Base-by-base conservation (phyloP, 2,329 filamentous ascomycete genomes). In the Dichotomopilus funicola region DNA sequence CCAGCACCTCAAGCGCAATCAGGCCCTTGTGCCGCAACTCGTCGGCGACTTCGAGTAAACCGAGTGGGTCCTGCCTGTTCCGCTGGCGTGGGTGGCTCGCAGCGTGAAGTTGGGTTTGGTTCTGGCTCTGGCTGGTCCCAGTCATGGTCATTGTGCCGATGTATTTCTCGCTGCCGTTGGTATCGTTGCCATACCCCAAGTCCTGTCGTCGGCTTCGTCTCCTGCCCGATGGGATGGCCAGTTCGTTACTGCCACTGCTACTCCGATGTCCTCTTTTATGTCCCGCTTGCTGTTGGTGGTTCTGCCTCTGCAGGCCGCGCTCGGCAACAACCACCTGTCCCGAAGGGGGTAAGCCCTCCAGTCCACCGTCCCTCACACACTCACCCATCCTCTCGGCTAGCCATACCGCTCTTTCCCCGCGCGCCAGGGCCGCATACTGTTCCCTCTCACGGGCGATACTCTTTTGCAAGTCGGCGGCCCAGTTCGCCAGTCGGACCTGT, bases 391-490 rank as follows among this genome's bases (percentile, higher is more conserved):
- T 73, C 65, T 87, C 80, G 0, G 81, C 83, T 36, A 89, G 74
- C 87, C 87, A 91, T 34, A 83, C 73, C 3, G 84, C 83, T 38
- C 86, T 73, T 66, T 91, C 83, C 27, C 76, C 79, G 27, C 78
- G 76, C 4, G 80, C 78, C 0, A 88, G 72, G 6, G 78, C 73
- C 58, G 87, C 83, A 59, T 85, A 91, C 61, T 82, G 75, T 34
- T 81, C 79, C n/a, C 84, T 80, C 67, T 94, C 89, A 56, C 85
- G 86, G 34, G 83, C 79, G 1, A 94, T 74, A 64, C 86, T 89
- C 54, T 83, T 81, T 67, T 95, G 89, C 0, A 95, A 75, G 63
- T 94, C 88, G 6, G 83, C 80, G 0, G 90, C 89, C 90, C 90
- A 95, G 65, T 87, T 88, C 1, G 86, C 87, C 13, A 95, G 76